A percentile compares a stretch with the other conserved stretches of the same genome.
Evolutionary conservation across 2,329 filamentous ascomycete species (phyloP).

Genomic region (Epicoccum nigrum): DNA sequence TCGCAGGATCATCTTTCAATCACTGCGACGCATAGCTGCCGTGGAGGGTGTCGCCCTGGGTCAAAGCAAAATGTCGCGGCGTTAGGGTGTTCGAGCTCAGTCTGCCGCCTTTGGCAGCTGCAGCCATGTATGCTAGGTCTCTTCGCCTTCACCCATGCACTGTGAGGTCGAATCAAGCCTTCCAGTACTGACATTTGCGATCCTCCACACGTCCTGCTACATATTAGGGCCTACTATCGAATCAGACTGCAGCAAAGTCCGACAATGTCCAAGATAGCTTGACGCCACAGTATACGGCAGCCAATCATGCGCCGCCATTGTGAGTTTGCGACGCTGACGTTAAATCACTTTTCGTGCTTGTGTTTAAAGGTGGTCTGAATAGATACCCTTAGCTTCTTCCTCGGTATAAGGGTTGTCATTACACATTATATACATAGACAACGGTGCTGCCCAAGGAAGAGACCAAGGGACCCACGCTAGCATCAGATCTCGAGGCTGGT

Average conservation of each 20-base stretch:
- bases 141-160: constrained; percentile 15
- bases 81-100: constrained; percentile 38
- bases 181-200: constrained; percentile 16
- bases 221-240: constrained; percentile 19
- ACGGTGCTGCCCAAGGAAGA: neutral
- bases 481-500: too few relatives aligned
- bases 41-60: constrained; percentile 41
- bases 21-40: constrained; percentile 31
- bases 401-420: neutral
- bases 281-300: constrained; percentile 23
- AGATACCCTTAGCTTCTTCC: neutral
- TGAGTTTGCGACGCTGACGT: neutral
- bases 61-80: constrained; percentile 31
- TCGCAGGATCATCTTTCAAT: constrained; percentile 37
- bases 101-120: constrained; percentile 23
- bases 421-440: constrained; percentile 9
- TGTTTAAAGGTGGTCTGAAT: neutral
- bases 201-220: constrained; percentile 12
- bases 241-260: constrained; percentile 25
- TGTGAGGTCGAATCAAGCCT: constrained; percentile 23
- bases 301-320: constrained; percentile 21
- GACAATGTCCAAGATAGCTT: constrained; percentile 17
- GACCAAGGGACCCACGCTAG: too few relatives aligned
- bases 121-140: constrained; percentile 8
- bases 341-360: neutral